Base-by-base conservation (phyloP, 495 filamentous ascomycete genomes). In the Terfezia boudieri region DNA sequence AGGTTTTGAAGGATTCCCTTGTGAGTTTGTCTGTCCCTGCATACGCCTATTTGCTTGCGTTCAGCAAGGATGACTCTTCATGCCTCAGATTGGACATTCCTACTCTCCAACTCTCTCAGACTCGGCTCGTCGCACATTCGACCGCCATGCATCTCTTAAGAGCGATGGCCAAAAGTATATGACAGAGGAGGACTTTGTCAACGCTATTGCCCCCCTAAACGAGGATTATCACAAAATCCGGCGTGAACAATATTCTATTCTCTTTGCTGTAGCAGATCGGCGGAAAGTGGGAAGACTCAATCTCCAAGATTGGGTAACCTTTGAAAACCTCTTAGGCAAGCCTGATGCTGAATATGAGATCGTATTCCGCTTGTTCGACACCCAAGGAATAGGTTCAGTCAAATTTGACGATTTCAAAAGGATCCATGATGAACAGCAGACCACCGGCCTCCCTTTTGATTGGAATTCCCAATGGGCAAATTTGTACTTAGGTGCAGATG, bases 301-400 rank as follows among this genome's bases (percentile, higher is more conserved):
- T 57, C 67, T 98, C 32, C 73, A 77, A 57, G 90, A 98, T 68
- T 98, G 87, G 87, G 79, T 73, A 12, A 82, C 80, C 49, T 98
- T 95, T 66, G 82, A 94, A 68, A 89, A 94, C 70, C 77, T 98
- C 54, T 78, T 98, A 37, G 75, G 76, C 52, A 95, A 94, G 66
- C 86, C 90, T 57, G 90, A 96, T 59, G 92, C 90, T 62, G 92
- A 98, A 67, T 98, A 98, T 66, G 88, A 98, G 69, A 95, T 98
- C 59, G 89, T 88, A 5, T 98, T 95, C 70, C 83, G 92, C 55
- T 75, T 96, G 32, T 98, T 98, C 69, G 90, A 96, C 60, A 68
- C 81, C 57, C 77, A 90, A 26, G 78, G 83, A 37, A 81, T 76
- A 20, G 90, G 90, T 4, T 74, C 71, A 20, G 84, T 98, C 61